Evolutionary conservation across 139 green algal species (phyloP), one percentile per base, ranked within the genome.

Genomic region (Tetradesmus obliquus): DNA sequence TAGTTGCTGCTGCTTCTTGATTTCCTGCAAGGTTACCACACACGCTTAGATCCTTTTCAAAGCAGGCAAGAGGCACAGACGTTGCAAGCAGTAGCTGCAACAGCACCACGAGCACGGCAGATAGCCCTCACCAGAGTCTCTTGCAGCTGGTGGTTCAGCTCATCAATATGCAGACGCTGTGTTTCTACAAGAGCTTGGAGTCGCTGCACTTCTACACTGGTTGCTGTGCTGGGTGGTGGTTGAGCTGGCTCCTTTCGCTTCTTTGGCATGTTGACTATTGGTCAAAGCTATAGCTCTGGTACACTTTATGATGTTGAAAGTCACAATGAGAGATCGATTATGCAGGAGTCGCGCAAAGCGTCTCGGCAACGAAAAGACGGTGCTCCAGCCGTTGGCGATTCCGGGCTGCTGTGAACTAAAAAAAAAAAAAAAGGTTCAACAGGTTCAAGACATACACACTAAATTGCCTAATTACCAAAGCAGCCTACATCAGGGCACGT

Each of bases 171-270:
- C n/a, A 62, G 32, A 8, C 62, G 32, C 62, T 89, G 62, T 17
- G 84, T 89, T 20, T 89, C 62, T n/a, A 81, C 84, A 57, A 81
- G 57, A 3, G 57, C 55, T 55, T 79, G 57, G 58, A 88, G n/a
- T 9, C 84, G 45, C 9, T 88, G 57, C n/a, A 88, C 12, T 55
- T 88, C 84, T 57, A 88, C 84, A 55, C 74, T 82, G 24, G 66
- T 76, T 76, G 66, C 66, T 76, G 66, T 76, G 66, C 66, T 76
- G 2, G 66, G 66, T 76, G 66, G 66, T 76, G 66, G 66, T 76
- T 76, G 66, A 19, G 66, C 66, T 76, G 15, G 66, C 66, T 76
- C 66, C 66, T 76, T 76, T 76, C 66, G 3, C 17, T 76, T 76
- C 66, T 76, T 76, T 6, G 66, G 66, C 66, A 76, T 76, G 17